Evolutionary conservation across 1,284 basidiomycete genomes (phyloP).

Genomic region (Heterobasidion irregulare): DNA sequence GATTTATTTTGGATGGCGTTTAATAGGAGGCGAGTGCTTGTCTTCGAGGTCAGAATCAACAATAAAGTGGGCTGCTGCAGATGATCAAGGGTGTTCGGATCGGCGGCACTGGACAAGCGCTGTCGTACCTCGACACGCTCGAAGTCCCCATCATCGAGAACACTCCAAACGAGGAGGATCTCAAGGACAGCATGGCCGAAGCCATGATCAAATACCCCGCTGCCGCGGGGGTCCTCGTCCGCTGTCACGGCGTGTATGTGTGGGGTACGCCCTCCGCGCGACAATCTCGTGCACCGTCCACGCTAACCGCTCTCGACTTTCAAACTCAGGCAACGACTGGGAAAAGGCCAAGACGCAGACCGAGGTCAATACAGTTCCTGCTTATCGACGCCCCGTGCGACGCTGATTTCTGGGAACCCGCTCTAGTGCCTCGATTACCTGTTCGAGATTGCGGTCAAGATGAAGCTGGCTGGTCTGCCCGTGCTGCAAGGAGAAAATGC

Average conservation of each 20-base stretch:
- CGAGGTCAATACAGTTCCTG: slow-evolving; percentile 34
- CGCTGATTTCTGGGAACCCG: slow-evolving; percentile 1
- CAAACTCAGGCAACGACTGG: slow-evolving; percentile 56
- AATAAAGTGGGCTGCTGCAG: slow-evolving; percentile 19
- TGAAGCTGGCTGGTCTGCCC: slow-evolving; percentile 53
- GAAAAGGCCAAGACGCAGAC: slow-evolving; percentile 86
- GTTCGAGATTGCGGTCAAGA: slow-evolving; percentile 79
- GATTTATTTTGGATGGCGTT: not conserved
- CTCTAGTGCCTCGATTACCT: slow-evolving; percentile 76
- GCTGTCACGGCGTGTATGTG: slow-evolving; percentile 78
- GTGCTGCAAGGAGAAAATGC: slow-evolving; percentile 20
- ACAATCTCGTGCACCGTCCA: not conserved
- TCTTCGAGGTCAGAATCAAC: too few species aligned
- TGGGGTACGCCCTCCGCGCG: slow-evolving; percentile 49
- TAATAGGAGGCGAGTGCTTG: slow-evolving; percentile 8
- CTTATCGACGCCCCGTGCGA: not conserved
- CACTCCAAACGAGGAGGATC: slow-evolving; percentile 80
- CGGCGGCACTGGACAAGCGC: slow-evolving; percentile 59
- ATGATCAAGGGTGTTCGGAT: slow-evolving; percentile 88
- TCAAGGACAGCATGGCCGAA: slow-evolving; percentile 77
- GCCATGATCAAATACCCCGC: slow-evolving; percentile 76
- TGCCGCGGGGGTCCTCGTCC: slow-evolving; percentile 72
- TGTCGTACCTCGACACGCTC: slow-evolving; percentile 81
- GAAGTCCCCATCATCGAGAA: slow-evolving; percentile 84
- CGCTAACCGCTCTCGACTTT: not conserved